phyloP scores from a whole-genome alignment of 2,329 filamentous ascomycete genomes.

The Cyphellophora attinorum region DNA sequence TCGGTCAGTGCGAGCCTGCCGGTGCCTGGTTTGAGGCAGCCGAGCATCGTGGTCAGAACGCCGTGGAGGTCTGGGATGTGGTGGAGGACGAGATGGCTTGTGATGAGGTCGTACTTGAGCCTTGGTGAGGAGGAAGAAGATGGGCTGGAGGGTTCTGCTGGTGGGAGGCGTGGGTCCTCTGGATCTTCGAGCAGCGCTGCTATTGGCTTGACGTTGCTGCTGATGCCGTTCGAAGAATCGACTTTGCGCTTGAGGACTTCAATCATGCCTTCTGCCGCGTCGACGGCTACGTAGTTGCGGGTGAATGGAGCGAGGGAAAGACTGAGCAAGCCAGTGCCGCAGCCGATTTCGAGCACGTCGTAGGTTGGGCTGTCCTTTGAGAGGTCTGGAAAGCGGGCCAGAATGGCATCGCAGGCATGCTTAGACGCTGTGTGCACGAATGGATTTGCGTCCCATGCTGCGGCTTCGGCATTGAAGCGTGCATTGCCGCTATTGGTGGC shows the following conservation, averaged over 20 bases:
- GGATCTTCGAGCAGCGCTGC: conserved; percentile 40
- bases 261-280: conserved; percentile 48
- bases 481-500: conserved; percentile 25
- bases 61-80: conserved; percentile 40
- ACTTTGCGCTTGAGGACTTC: conserved; percentile 39
- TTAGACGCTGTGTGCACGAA: conserved; percentile 37
- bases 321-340: conserved; percentile 47
- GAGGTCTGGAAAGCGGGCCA: conserved; percentile 26
- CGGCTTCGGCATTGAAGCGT: conserved; percentile 47
- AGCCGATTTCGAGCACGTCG: conserved; percentile 47
- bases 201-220: conserved; percentile 37
- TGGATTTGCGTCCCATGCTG: conserved; percentile 45
- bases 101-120: conserved; percentile 41
- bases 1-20: conserved; percentile 46
- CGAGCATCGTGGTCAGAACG: conserved; percentile 37
- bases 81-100: conserved; percentile 46
- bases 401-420: conserved; percentile 37
- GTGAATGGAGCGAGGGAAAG: conserved; percentile 40
- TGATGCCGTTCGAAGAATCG: conserved; percentile 9
- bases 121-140: conserved; percentile 18
- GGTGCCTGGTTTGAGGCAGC: conserved; percentile 37
- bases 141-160: conserved; percentile 21
- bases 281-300: conserved; percentile 41
- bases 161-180: conserved; percentile 34
- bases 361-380: conserved; percentile 20